Evolutionary conservation across 805 yeast genomes (phyloP), one percentile per base, ranked within the genome.

Genomic region (Ogataea haglerorum): DNA sequence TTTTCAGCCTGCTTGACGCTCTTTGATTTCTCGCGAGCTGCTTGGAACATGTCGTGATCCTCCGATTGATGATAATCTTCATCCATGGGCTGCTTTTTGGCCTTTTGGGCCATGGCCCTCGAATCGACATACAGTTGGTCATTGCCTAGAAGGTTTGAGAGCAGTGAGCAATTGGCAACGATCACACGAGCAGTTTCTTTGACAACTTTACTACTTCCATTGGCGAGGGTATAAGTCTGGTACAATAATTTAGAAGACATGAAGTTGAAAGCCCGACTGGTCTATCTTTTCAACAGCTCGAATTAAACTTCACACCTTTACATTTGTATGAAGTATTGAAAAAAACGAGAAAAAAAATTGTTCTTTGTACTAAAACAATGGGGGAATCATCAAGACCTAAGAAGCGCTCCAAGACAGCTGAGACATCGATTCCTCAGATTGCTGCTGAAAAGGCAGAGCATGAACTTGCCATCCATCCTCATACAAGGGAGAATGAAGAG

Each of bases 381-480:
- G 47, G 53, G 29, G 61, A 59, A 8, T 44, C 40, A 23, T 71
- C 68, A 34, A 69, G 78, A 61, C 69, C 72, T 26, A 55, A 52
- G 46, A 76, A 76, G 63, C 77, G 72, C 57, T 71, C 72, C 32
- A 71, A 72, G 60, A 63, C 42, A 10, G 68, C 69, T 12, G 71
- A 69, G 26, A 69, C 73, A 3, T 77, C 84, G 1, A 67, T 71
- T 41, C 82, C 86, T 2, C 86, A 82, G 51, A 63, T 65, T 16
- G 80, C 81, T 13, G 87, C 87, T 5, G 88, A 81, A 57, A 69
- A 69, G 16, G 85, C 86, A 3, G 87, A 82, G 56, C 75, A 69
- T 38, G 69, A 72, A 46, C 58, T 74, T 30, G 64, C 53, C 43
- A 57, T 52, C 32, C 80, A 78, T 52, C 81, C 82, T 3, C 76